Percentiles rank a stretch among this genome's conserved stretches.
Conservation (phyloP, 164 flowering plant species). For the Platanus orientalis region DNA sequence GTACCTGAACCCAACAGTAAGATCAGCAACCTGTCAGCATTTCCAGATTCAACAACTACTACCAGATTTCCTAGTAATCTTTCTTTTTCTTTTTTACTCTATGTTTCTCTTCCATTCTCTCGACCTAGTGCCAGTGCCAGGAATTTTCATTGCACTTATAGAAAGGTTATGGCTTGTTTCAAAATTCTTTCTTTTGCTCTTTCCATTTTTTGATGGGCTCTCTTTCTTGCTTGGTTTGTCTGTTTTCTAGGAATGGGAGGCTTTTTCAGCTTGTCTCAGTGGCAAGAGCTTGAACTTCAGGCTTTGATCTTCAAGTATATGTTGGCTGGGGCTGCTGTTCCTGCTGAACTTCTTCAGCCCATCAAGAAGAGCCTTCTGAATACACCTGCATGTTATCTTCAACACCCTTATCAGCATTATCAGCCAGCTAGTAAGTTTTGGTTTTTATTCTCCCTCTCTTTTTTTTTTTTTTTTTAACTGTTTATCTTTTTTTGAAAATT, state of each 20-base stretch:
- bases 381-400: constrained; percentile 30
- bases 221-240: constrained; percentile 6
- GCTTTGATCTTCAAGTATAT: constrained; percentile 83
- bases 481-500: too few relatives aligned
- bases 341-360: constrained; percentile 68
- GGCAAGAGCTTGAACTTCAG: constrained; percentile 94
- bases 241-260: constrained; percentile 33
- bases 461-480: too few relatives aligned
- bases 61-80: constrained; percentile 46
- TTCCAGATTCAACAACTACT: constrained; percentile 38
- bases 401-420: constrained; percentile 37
- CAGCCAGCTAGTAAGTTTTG: constrained; percentile 54
- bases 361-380: constrained; percentile 58
- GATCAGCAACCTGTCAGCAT: constrained; percentile 40
- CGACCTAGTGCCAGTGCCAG: neutral
- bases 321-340: constrained; percentile 75
- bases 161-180: constrained; percentile 3
- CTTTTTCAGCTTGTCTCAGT: constrained; percentile 63
- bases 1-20: constrained; percentile 42
- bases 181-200: neutral
- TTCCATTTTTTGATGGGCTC: constrained; percentile 1
- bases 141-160: neutral
- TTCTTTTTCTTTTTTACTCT: neutral
- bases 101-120: neutral
- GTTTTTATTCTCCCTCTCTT: too few relatives aligned